Conservation (phyloP, 2,329 filamentous ascomycete species). For the Calonectria montana region DNA sequence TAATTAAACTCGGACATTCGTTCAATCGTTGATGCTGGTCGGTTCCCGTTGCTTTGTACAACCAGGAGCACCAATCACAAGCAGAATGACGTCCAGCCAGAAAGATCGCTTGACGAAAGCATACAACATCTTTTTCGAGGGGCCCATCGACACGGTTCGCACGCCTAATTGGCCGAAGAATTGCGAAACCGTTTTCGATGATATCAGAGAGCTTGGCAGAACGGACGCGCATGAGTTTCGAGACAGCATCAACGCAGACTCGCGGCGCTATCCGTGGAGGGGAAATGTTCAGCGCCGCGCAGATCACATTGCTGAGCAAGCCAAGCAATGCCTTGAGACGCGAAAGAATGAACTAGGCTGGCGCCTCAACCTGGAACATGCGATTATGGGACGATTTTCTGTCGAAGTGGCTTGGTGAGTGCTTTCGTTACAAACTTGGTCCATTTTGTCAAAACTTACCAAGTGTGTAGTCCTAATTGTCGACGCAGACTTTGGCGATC, state of each 20-base stretch:
- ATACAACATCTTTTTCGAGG: constrained; percentile 4
- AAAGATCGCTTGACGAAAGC: neutral
- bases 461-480: constrained; percentile 1
- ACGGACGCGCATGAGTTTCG: neutral
- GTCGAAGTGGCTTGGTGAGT: constrained; percentile 9
- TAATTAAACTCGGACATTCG: neutral
- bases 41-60: neutral
- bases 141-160: neutral
- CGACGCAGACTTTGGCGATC: constrained; percentile 13
- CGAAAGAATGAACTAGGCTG: constrained; percentile 5
- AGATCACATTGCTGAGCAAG: neutral
- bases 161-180: neutral
- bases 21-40: neutral
- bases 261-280: neutral
- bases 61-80: neutral
- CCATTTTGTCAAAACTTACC: neutral
- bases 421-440: neutral
- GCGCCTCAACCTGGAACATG: neutral
- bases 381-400: neutral
- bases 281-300: neutral
- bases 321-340: neutral
- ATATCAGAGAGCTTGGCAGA: neutral
- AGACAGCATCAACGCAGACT: constrained; percentile 5
- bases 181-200: neutral
- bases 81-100: neutral